Evolutionary conservation across 169 alveolate genomes (phyloP).

Genomic region (Cryptosporidium bovis): DNA sequence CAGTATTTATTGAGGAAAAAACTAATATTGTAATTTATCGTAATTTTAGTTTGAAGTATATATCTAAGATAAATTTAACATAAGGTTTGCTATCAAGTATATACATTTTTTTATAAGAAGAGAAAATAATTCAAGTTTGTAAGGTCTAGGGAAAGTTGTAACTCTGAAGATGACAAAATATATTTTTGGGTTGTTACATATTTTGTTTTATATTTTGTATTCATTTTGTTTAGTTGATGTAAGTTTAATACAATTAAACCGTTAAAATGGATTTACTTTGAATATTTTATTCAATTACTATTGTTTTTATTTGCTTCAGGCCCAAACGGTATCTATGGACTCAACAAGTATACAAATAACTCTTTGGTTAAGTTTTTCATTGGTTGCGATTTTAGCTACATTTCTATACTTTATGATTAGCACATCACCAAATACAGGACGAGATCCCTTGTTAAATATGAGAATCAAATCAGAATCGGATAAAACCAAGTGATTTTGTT

Average conservation of each 20-base stretch:
- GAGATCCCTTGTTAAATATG: constrained; percentile 68
- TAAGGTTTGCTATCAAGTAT: too few relatives aligned
- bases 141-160: too few relatives aligned
- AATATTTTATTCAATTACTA: neutral
- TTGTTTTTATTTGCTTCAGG: neutral
- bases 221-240: constrained; percentile 13
- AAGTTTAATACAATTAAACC: constrained; percentile 1
- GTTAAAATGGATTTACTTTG: neutral
- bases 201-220: neutral
- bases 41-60: too few relatives aligned
- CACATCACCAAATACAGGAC: constrained; percentile 71
- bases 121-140: too few relatives aligned
- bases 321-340: constrained; percentile 59
- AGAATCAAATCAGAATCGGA: constrained; percentile 61
- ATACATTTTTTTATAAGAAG: too few relatives aligned
- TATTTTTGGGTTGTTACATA: too few relatives aligned
- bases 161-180: too few relatives aligned
- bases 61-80: neutral
- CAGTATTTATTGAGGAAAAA: too few relatives aligned
- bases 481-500: constrained; percentile 32
- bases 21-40: too few relatives aligned
- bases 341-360: constrained; percentile 70
- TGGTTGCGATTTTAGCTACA: constrained; percentile 22
- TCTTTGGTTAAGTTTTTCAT: constrained; percentile 41
- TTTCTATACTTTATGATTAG: constrained; percentile 50